phyloP scores from a whole-genome alignment of 768 basidiomycete genomes.

The Amanita thiersii region DNA sequence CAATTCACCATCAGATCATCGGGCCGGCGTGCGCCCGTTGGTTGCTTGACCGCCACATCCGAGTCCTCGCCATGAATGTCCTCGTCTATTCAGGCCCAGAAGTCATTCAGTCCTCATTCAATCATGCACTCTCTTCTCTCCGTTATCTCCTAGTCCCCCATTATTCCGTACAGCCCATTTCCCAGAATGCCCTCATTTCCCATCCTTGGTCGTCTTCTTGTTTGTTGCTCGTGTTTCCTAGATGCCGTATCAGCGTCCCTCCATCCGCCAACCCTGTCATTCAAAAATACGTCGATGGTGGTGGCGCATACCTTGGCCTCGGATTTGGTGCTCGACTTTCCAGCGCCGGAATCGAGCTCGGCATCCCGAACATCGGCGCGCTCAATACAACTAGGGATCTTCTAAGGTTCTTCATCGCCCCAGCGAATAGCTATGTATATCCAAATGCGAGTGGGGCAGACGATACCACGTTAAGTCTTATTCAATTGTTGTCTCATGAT shows the following conservation, averaged over 20 bases:
- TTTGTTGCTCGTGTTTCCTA: constrained; percentile 74
- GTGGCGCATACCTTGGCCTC: constrained; percentile 67
- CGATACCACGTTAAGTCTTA: constrained; percentile 9
- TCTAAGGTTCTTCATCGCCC: constrained; percentile 27
- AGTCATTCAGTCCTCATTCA: constrained; percentile 35
- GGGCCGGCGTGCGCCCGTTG: no score
- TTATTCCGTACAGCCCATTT: constrained; percentile 72
- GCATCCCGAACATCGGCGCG: constrained; percentile 28
- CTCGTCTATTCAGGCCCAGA: constrained; percentile 65
- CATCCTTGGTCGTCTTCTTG: constrained; percentile 77
- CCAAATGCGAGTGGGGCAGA: constrained; percentile 15
- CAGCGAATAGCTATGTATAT: constrained; percentile 23
- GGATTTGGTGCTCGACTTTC: constrained; percentile 45
- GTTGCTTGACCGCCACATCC: no score
- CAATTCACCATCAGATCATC: no score
- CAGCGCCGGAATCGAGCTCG: constrained; percentile 26
- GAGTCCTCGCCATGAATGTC: no score
- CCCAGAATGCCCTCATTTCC: constrained; percentile 42
- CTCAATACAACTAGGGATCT: constrained; percentile 18
- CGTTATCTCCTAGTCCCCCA: constrained; percentile 54
- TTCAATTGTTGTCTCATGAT: constrained; percentile 14
- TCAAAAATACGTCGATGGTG: constrained; percentile 50
- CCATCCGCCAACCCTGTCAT: constrained; percentile 37
- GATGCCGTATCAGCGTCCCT: constrained; percentile 37
- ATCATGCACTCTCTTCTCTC: constrained; percentile 37